These are phyloP conservation scores for Sphagnum magellanicum DNA, from an alignment of 228 moss, liverwort and hornwort species.

Conservation along the genomic window DNA sequence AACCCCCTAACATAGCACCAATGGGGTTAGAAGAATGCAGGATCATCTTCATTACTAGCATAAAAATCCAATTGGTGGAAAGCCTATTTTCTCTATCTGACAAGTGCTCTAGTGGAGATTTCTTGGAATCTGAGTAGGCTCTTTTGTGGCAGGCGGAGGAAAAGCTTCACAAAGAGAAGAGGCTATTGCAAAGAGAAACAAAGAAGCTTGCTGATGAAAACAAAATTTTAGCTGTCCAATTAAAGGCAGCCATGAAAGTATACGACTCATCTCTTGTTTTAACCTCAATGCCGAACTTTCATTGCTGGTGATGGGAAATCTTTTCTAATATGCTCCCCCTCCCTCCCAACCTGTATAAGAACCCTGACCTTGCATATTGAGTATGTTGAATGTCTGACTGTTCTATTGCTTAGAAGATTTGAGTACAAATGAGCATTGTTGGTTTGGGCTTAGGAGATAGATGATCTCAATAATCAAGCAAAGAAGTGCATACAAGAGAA, in stretches of 20 bases:
- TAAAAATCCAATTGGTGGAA: too few species aligned
- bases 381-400: neutral
- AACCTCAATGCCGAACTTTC: too few species aligned
- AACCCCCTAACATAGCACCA: too few species aligned
- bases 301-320: neutral
- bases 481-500: slow-evolving; percentile 7
- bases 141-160: slow-evolving; percentile 22
- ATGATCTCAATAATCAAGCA: slow-evolving; percentile 15
- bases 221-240: slow-evolving; percentile 16
- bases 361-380: neutral
- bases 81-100: too few species aligned
- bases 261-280: too few species aligned
- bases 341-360: neutral
- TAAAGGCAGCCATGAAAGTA: slow-evolving; percentile 18
- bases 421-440: neutral
- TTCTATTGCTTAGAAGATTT: neutral
- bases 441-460: slow-evolving; percentile 12
- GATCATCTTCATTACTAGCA: too few species aligned
- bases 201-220: slow-evolving; percentile 19
- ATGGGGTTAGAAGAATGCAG: too few species aligned
- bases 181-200: slow-evolving; percentile 11
- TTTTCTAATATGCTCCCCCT: neutral
- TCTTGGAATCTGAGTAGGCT: too few species aligned
- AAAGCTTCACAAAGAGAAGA: slow-evolving; percentile 23
- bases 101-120: too few species aligned